Evolutionary conservation across 495 filamentous ascomycete species (phyloP).

Genomic region (Oleoguttula mirabilis): DNA sequence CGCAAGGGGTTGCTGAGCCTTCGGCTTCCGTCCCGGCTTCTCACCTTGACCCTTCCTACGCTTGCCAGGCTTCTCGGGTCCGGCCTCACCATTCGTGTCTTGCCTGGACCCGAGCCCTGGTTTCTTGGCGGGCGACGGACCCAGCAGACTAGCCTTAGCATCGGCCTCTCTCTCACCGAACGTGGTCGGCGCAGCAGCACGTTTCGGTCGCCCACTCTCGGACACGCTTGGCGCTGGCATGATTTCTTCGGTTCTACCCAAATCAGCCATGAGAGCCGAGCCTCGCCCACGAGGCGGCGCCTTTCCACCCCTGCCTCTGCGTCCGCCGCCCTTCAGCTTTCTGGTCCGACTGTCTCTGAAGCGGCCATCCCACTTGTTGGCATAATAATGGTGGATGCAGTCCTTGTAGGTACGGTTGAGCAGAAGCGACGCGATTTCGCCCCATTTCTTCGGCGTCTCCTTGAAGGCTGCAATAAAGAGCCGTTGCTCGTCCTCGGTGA

Average conservation of each 20-base stretch:
- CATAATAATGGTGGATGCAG: slow-evolving; percentile 91
- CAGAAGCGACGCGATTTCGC: slow-evolving; percentile 66
- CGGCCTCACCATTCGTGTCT: slow-evolving; percentile 15
- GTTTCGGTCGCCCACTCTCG: slow-evolving; percentile 55
- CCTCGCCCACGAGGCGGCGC: slow-evolving; percentile 44
- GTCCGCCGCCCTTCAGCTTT: slow-evolving; percentile 53
- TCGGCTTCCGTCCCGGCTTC: slow-evolving; percentile 23
- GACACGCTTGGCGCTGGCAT: slow-evolving; percentile 32
- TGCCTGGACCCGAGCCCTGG: slow-evolving; percentile 6
- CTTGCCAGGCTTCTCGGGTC: slow-evolving; percentile 25
- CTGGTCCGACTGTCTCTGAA: slow-evolving; percentile 73
- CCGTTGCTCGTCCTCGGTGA: slow-evolving; percentile 64
- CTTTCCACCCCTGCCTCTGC: slow-evolving; percentile 30
- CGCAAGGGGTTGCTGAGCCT: slow-evolving; percentile 18
- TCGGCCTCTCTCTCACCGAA: slow-evolving; percentile 46
- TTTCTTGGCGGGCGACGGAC: slow-evolving; percentile 29
- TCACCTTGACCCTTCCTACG: slow-evolving; percentile 17
- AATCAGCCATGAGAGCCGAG: slow-evolving; percentile 16
- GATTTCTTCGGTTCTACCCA: slow-evolving; percentile 16
- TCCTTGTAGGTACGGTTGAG: slow-evolving; percentile 64
- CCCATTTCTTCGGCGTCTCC: slow-evolving; percentile 81
- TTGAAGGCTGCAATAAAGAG: slow-evolving; percentile 70
- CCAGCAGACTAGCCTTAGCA: slow-evolving; percentile 28
- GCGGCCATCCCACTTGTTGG: slow-evolving; percentile 74
- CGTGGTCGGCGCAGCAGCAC: slow-evolving; percentile 53